Percentiles rank a stretch among this genome's conserved stretches.
phyloP scores from a whole-genome alignment of 2,329 filamentous ascomycete species.

The Xylariales sp. region DNA sequence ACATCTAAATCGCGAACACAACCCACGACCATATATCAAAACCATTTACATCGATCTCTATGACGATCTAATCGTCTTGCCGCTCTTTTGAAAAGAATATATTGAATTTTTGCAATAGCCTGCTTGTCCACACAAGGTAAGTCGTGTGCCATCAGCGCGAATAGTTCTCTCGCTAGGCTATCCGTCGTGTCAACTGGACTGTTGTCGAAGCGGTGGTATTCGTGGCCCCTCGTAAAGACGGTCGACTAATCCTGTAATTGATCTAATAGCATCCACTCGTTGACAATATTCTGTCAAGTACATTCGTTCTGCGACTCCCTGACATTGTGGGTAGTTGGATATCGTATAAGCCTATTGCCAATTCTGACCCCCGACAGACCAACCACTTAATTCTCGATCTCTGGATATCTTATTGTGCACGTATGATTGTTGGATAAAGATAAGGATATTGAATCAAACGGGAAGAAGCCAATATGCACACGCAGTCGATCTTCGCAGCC shows the following conservation, averaged over 20 bases:
- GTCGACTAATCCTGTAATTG: constrained; percentile 38
- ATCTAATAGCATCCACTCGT: constrained; percentile 52
- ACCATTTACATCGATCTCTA: constrained; percentile 40
- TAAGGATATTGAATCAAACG: constrained; percentile 37
- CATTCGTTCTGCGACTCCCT: constrained; percentile 58
- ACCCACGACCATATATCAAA: constrained; percentile 40
- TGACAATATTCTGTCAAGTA: constrained; percentile 59
- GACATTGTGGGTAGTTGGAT: constrained; percentile 52
- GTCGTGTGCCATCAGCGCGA: constrained; percentile 24
- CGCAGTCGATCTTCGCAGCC: constrained; percentile 48
- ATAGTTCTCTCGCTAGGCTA: background rate
- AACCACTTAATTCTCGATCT: constrained; percentile 40
- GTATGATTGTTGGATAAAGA: constrained; percentile 33
- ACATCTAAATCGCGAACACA: constrained; percentile 45
- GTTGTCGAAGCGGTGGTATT: background rate
- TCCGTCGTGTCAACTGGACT: background rate
- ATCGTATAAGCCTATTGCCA: constrained; percentile 11
- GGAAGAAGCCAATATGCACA: constrained; percentile 46
- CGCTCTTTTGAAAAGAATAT: constrained; percentile 50
- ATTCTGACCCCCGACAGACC: constrained; percentile 39
- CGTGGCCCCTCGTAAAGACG: constrained; percentile 23
- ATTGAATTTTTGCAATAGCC: constrained; percentile 35
- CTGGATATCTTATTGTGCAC: constrained; percentile 23
- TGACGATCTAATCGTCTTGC: constrained; percentile 52
- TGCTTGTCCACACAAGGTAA: constrained; percentile 48